A percentile compares a stretch with the other conserved stretches of the same genome.
Conservation (phyloP, 352 stramenopile genomes). For the Globisporangium megalacanthum region DNA sequence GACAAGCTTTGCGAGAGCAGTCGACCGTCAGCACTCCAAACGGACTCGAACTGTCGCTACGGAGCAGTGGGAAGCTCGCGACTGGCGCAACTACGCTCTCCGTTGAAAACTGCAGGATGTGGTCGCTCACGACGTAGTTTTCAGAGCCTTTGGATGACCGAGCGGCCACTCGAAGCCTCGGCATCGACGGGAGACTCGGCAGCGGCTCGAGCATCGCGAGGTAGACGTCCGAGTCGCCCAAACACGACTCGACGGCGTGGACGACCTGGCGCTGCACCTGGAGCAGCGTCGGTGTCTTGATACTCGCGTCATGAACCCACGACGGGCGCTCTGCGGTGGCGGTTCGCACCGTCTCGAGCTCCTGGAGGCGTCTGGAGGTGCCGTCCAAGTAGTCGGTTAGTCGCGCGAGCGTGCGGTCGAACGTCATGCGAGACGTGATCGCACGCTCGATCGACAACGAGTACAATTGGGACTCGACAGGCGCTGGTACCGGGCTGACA, state of each 20-base stretch:
- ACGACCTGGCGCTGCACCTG: conserved; percentile 58
- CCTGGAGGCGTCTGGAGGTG: conserved; percentile 21
- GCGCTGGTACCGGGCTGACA: background rate
- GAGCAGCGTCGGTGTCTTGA: conserved; percentile 51
- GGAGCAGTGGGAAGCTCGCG: conserved; percentile 44
- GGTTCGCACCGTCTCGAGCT: conserved; percentile 17
- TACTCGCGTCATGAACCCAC: conserved; percentile 9
- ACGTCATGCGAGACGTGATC: conserved; percentile 55
- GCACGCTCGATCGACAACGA: conserved; percentile 37
- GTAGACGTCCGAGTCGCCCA: conserved; percentile 72
- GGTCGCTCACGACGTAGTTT: background rate
- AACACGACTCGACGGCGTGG: conserved; percentile 41
- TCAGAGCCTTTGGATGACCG: conserved; percentile 37
- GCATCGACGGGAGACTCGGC: conserved; percentile 26
- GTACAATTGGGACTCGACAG: conserved; percentile 28
- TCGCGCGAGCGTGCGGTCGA: conserved; percentile 25
- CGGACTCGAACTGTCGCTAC: background rate
- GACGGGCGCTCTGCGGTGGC: background rate
- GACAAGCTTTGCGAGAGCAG: conserved; percentile 39
- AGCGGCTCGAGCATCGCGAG: conserved; percentile 53
- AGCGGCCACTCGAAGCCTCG: conserved; percentile 41
- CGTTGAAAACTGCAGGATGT: conserved; percentile 22
- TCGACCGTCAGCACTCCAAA: conserved; percentile 63
- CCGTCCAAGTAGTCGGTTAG: conserved; percentile 39
- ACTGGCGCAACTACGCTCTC: conserved; percentile 35